Evolutionary conservation across 805 yeast genomes (phyloP).

Genomic region (Cyberlindnera mycetangii): DNA sequence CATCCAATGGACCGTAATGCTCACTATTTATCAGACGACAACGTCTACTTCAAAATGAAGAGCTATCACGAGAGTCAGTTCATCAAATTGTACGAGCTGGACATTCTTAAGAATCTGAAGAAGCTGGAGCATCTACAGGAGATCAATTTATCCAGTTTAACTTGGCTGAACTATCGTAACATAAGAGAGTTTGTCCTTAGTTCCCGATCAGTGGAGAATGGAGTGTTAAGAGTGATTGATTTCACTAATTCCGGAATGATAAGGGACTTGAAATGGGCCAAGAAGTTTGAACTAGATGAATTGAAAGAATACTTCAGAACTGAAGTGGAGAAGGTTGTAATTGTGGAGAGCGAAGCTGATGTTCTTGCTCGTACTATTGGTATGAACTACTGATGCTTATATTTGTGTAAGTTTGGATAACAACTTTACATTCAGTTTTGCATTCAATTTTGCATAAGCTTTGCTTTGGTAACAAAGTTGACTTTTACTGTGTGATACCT

Average conservation of each 20-base stretch:
- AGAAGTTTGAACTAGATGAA: conserved; percentile 13
- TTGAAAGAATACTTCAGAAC: conserved; percentile 19
- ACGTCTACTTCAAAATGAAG: conserved; percentile 17
- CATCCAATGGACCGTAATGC: conserved; percentile 2
- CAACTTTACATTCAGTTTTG: too few species aligned
- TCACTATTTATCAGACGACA: conserved; percentile 22
- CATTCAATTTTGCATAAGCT: neutral
- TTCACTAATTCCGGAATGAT: conserved; percentile 49
- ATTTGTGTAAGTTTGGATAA: neutral
- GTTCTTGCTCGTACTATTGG: conserved; percentile 22
- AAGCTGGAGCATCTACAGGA: conserved; percentile 36
- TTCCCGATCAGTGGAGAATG: conserved; percentile 20
- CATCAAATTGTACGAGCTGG: conserved; percentile 22
- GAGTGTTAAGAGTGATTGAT: conserved; percentile 30
- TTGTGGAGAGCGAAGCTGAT: conserved; percentile 5
- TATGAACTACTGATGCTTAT: conserved; percentile 22
- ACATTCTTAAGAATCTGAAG: conserved; percentile 28
- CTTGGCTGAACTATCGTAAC: conserved; percentile 44
- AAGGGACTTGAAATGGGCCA: conserved; percentile 45
- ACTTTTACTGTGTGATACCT: neutral
- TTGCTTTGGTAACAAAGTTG: too few species aligned
- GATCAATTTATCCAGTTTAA: conserved; percentile 38
- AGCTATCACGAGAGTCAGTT: conserved; percentile 18
- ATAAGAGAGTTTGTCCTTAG: conserved; percentile 30
- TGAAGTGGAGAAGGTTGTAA: conserved; percentile 16